A percentile compares a stretch with the other conserved stretches of the same genome.
Evolutionary conservation across 164 flowering plant species (phyloP).

Genomic region (Tetracentron sinense): DNA sequence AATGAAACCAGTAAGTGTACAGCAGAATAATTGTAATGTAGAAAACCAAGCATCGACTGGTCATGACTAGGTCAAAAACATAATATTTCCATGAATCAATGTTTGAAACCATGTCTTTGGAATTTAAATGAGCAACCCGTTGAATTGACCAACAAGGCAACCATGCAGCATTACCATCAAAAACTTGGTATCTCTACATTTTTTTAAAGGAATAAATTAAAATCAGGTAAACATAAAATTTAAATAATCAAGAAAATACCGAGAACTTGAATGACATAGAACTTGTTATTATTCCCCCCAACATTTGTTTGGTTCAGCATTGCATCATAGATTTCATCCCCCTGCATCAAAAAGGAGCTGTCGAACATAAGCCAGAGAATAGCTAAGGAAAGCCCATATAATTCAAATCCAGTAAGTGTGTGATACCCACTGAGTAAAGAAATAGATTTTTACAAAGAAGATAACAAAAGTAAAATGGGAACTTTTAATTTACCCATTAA

Average conservation of each 20-base stretch:
- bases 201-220: background rate
- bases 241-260: constrained; percentile 23
- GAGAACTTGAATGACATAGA: constrained; percentile 54
- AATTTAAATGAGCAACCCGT: background rate
- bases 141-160: background rate
- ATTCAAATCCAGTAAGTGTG: background rate
- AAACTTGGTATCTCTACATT: background rate
- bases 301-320: constrained; percentile 62
- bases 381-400: background rate
- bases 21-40: background rate
- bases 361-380: background rate
- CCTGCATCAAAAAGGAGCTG: constrained; percentile 27
- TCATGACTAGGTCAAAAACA: background rate
- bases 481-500: background rate
- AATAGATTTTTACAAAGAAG: background rate
- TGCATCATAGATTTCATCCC: constrained; percentile 52
- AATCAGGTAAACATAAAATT: constrained; percentile 1
- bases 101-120: background rate
- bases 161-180: background rate
- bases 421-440: background rate
- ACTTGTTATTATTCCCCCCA: constrained; percentile 54
- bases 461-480: background rate
- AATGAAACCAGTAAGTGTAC: constrained; percentile 1
- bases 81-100: no score
- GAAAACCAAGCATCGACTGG: background rate